Evolutionary conservation across 352 stramenopile genomes (phyloP), one percentile per base, ranked within the genome.

Genomic region (Phytophthora sansomeana): DNA sequence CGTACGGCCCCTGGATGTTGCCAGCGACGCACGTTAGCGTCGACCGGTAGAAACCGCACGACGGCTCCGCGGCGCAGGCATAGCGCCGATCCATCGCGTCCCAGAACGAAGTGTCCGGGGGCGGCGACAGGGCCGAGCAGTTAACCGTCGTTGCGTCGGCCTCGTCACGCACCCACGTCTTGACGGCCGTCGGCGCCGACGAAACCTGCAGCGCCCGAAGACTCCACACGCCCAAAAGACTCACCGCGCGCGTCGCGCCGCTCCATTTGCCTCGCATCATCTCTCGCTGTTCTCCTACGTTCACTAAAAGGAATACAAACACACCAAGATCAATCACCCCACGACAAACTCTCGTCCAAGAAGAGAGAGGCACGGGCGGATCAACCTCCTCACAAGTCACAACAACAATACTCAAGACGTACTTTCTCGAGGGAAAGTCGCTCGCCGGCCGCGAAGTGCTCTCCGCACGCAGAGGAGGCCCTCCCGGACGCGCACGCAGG

Each of bases 11-110:
- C 14, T 75, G 63, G n/a, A 76, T 65, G 33, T 78, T 78, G n/a
- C 93, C 92, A 4, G 69, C 63, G 21, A 90, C 63, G 67, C 94
- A 98, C 56, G 73, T 85, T 65, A 98, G 81, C n/a, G 92, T 98
- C 49, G 90, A 97, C 47, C 92, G 74, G 63, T 92, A 98, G 58
- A 92, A 98, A 2, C 94, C 94, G 54, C 93, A 98, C 11, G 79
- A 74, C 10, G 70, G 57, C 42, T 83, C 74, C 7, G 69, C 58
- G 32, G 91, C 63, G 54, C 93, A 98, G 14, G 66, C 55, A 19
- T 75, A 73, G 75, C 93, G 98, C n/a, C 70, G 63, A 24, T 75
- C 73, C 79, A 90, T 88, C 32, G 80, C 80, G 13, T 78, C 61
- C 86, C 83, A 92, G 63, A 84, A 92, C 59, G 78, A 72, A 46